Evolutionary conservation across 768 basidiomycete genomes (phyloP), one percentile per base, ranked within the genome.

Genomic region (Mrakia frigida): DNA sequence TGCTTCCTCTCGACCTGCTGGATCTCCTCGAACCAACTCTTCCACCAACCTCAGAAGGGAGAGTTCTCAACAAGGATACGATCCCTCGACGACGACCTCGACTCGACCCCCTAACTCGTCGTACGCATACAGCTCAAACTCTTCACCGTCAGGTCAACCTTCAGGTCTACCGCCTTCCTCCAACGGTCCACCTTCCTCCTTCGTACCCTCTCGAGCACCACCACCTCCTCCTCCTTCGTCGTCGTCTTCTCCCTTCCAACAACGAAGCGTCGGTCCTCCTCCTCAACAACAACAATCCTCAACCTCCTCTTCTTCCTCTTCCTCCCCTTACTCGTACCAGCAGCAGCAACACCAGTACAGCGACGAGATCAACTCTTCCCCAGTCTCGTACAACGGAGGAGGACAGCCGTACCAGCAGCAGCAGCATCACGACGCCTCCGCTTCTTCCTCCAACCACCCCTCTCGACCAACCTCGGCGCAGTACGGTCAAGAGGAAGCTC

Each of bases 131-230:
- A 35, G 61, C 33, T 63, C 28, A 2, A 14, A 65, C 33, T 37
- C 31, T 13, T 33, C n/a, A 9, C 37, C 28, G 16, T 37, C 31
- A 9, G 16, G 16, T 21, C 31, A 28, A 33, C 35, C 13, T 4
- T 41, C 65, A 21, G 65, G 65, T 68, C 65, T 68, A 23, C 65
- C 65, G 6, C 65, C 65, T 11, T 68, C 65, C 35, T 68, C 65
- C 37, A 72, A 56, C 41, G 73, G 60, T 46, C 73, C 73, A 14
- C 73, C 73, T 1, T 74, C 73, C 43, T 61, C 73, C n/a, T 74
- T 74, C 39, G 60, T 74, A 0, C 73, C 73, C 2, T 61, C 73
- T 0, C 13, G 73, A 65, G 73, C 73, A 13, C 73, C 73, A 1
- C 73, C 73, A 14, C 52, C 73, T 59, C 73, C 73, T 41, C 73